phyloP scores from a whole-genome alignment of 768 basidiomycete genomes.

The Coprinopsis marcescibilis region DNA sequence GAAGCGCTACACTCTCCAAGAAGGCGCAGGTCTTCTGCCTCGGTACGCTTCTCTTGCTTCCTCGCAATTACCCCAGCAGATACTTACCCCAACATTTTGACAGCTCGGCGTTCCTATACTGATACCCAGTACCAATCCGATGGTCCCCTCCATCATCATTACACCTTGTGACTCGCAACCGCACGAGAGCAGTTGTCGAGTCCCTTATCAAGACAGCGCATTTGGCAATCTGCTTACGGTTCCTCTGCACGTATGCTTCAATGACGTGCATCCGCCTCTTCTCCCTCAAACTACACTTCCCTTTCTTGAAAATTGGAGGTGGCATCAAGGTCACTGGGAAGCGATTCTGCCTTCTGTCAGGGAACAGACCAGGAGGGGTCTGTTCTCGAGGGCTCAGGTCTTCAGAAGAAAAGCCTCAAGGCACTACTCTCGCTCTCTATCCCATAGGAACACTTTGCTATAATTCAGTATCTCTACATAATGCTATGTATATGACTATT shows the following conservation, averaged over 20 bases:
- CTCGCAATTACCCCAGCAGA: too few relatives aligned
- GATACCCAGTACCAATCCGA: constrained; percentile 27
- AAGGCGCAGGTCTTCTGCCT: too few relatives aligned
- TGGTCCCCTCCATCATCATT: constrained; percentile 45
- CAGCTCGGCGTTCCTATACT: constrained; percentile 16
- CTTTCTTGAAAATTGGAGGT: constrained; percentile 37
- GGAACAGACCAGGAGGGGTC: constrained; percentile 39
- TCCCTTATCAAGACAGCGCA: constrained; percentile 50
- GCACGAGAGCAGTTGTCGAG: constrained; percentile 36
- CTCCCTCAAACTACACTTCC: constrained; percentile 19
- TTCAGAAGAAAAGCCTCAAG: constrained; percentile 2
- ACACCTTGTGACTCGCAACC: constrained; percentile 39
- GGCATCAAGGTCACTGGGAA: constrained; percentile 49
- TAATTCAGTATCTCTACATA: too few relatives aligned
- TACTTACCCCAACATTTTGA: too few relatives aligned
- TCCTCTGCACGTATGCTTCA: constrained; percentile 44
- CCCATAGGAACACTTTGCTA: too few relatives aligned
- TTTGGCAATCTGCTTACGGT: constrained; percentile 48
- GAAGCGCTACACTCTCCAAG: too few relatives aligned
- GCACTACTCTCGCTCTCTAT: too few relatives aligned
- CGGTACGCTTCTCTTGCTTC: too few relatives aligned
- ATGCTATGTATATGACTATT: too few relatives aligned
- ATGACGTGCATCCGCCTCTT: constrained; percentile 39
- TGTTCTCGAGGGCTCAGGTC: constrained; percentile 31
- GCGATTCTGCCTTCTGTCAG: constrained; percentile 40